Evolutionary conservation across 805 yeast species (phyloP).

Genomic region (Metschnikowia chrysomelidarum): DNA sequence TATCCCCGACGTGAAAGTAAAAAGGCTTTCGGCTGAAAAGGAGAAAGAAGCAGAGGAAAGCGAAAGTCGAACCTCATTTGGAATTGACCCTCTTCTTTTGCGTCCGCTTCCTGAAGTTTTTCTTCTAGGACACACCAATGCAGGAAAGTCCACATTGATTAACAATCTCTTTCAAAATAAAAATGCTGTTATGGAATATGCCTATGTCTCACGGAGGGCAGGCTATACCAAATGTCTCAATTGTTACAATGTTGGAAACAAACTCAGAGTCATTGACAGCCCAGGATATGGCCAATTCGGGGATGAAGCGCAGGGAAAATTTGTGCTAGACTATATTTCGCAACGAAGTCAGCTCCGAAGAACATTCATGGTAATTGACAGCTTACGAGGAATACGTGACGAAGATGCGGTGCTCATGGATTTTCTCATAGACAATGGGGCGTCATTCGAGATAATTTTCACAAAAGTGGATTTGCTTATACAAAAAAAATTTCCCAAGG

Average conservation of each 20-base stretch:
- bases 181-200: constrained; percentile 37
- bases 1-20: constrained; percentile 55
- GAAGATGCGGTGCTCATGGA: constrained; percentile 56
- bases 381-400: constrained; percentile 55
- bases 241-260: constrained; percentile 64
- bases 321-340: constrained; percentile 60
- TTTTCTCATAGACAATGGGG: constrained; percentile 50
- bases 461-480: constrained; percentile 69
- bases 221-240: constrained; percentile 66
- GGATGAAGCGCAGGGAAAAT: constrained; percentile 61
- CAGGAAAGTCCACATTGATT: constrained; percentile 79
- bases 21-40: constrained; percentile 20
- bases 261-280: constrained; percentile 69
- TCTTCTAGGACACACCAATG: constrained; percentile 79
- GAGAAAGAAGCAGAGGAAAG: constrained; percentile 19
- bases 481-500: constrained; percentile 23
- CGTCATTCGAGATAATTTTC: constrained; percentile 70
- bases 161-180: constrained; percentile 53
- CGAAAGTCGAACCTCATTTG: constrained; percentile 27
- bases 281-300: constrained; percentile 91
- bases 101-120: constrained; percentile 63
- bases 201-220: constrained; percentile 53
- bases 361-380: constrained; percentile 61
- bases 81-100: constrained; percentile 32
- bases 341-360: constrained; percentile 53